These are phyloP conservation scores for Arabis alpina DNA, from an alignment of 345 rosid species.

Conservation along the genomic window DNA sequence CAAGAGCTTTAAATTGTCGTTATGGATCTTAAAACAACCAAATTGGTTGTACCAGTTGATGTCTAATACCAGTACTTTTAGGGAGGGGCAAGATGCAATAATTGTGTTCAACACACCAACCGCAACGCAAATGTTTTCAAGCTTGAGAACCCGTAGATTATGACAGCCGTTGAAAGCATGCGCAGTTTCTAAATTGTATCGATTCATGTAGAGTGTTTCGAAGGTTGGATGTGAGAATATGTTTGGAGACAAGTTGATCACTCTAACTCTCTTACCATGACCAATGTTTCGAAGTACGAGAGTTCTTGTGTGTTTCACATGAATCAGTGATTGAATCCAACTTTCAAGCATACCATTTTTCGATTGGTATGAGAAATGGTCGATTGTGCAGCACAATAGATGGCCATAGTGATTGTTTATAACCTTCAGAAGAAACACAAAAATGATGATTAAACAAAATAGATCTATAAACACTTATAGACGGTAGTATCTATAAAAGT, in stretches of 20 bases:
- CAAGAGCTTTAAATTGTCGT: conserved; percentile 20
- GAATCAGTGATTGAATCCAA: conserved; percentile 8
- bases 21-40: conserved; percentile 21
- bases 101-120: not conserved
- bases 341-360: not conserved
- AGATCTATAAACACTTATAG: not conserved
- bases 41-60: not conserved
- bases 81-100: conserved; percentile 17
- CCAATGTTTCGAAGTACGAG: conserved; percentile 3
- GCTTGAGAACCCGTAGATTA: conserved; percentile 9
- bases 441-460: not conserved
- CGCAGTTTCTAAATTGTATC: not conserved
- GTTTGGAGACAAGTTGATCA: not conserved
- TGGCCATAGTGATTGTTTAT: not conserved
- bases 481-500: not conserved
- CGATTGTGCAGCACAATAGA: not conserved
- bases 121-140: not conserved
- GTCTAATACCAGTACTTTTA: not conserved
- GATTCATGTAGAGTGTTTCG: not conserved
- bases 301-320: not conserved
- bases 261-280: not conserved
- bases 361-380: not conserved
- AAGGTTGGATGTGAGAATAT: conserved; percentile 8
- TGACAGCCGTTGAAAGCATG: not conserved
- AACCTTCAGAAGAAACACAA: conserved; percentile 3